Percentiles rank a stretch among this genome's conserved stretches.
These are phyloP conservation scores for Grosmannia clavigera DNA, from an alignment of 2,329 filamentous ascomycete species.

Conservation along the genomic window DNA sequence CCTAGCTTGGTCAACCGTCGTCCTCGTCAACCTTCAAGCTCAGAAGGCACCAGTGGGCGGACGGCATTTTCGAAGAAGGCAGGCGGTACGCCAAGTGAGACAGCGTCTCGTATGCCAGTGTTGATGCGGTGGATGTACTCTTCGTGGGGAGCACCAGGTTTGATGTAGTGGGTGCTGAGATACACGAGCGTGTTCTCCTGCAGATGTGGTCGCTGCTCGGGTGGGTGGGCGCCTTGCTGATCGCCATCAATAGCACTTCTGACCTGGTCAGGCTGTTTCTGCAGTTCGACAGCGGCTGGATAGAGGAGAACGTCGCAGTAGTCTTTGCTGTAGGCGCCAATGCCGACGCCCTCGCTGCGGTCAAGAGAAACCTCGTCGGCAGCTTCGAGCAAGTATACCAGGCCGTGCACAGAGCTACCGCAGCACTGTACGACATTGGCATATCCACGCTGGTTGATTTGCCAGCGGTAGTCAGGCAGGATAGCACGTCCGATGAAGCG, in stretches of 20 bases:
- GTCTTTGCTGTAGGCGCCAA: conserved; percentile 25
- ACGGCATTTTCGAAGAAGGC: not conserved
- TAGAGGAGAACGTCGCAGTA: conserved; percentile 22
- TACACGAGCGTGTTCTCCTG: conserved; percentile 26
- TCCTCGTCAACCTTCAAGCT: not conserved
- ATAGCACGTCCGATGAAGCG: conserved; percentile 25
- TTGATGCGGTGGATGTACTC: conserved; percentile 30
- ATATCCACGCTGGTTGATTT: conserved; percentile 33
- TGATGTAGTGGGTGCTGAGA: conserved; percentile 21
- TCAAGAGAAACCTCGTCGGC: conserved; percentile 12
- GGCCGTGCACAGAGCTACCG: conserved; percentile 21
- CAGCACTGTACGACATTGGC: conserved; percentile 25
- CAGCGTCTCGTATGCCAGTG: conserved; percentile 24
- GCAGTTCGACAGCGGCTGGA: conserved; percentile 16
- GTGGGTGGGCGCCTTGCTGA: not conserved
- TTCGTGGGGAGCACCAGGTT: conserved; percentile 22
- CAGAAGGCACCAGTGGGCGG: not conserved
- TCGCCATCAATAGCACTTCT: conserved; percentile 7
- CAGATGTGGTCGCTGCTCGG: not conserved
- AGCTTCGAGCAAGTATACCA: conserved; percentile 22
- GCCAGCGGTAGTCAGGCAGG: conserved; percentile 27
- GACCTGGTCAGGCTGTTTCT: not conserved
- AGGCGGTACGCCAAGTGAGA: conserved; percentile 16
- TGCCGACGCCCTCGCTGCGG: conserved; percentile 25
- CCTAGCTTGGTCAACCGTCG: too few relatives aligned